Base-by-base conservation (phyloP, 2,329 filamentous ascomycete genomes). In the Penicillium sp. region DNA sequence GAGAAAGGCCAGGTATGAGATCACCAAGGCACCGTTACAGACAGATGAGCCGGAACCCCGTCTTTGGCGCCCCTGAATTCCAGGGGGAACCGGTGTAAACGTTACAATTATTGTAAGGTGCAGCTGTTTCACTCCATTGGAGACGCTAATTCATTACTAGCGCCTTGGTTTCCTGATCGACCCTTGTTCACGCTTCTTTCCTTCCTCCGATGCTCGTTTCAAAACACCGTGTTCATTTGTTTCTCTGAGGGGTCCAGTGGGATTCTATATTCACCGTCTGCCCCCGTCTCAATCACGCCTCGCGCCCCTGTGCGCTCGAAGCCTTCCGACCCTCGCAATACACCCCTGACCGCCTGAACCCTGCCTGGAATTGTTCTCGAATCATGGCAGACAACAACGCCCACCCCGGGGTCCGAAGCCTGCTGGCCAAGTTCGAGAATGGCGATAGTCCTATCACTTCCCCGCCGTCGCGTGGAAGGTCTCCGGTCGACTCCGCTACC, bases 351-450 rank as follows among this genome's bases (percentile, higher is more conserved):
- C 46, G 42, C 50, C 44, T 47, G 30, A 44, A 27, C 39, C 22
- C n/a, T 27, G 13, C 22, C 27, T 10, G 44, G 46, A 39, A 41
- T 41, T 41, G 28, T 35, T 30, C 35, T 18, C 24, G 25, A 45
- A 51, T 35, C 20, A 63, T 63, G 61, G 55, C 60, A 44, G 61
- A 63, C 46, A 62, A 63, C 45, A 62, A 62, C 44, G 43, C 54
- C 44, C 61, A 68, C 44, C 67, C 66, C 22, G 84, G 82, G 66
- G 86, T 89, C 66, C 86, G 80, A 75, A 89, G 88, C 74, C 82
- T 92, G 60, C 81, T 87, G 63, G 88, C 88, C 66, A 90, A 89
- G 81, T 91, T 91, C 70, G 88, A 92, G 78, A 88, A 84, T 72
- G 82, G 80, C 69, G 81, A 83, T 61, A 77, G 77, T 56, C 83